A percentile compares a stretch with the other conserved stretches of the same genome.
These are phyloP conservation scores for Pyrenula massariospora DNA, from an alignment of 495 filamentous ascomycete species.

Conservation along the genomic window DNA sequence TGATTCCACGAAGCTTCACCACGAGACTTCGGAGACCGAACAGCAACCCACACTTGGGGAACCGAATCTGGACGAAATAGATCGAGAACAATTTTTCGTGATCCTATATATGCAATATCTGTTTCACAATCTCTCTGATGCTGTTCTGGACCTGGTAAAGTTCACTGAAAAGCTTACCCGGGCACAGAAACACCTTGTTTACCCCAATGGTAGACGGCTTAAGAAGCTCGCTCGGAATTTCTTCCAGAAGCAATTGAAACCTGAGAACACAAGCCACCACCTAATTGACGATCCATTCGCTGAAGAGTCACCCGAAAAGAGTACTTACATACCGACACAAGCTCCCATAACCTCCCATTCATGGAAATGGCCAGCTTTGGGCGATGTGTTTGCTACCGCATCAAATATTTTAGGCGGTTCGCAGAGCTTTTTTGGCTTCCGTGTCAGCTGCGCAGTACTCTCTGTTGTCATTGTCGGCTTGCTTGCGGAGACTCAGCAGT, in stretches of 20 bases:
- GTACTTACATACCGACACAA: conserved; percentile 5
- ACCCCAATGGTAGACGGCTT: background rate
- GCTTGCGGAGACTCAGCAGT: conserved; percentile 50
- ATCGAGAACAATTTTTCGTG: conserved; percentile 21
- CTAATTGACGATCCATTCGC: background rate
- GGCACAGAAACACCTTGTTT: background rate
- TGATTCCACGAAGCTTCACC: conserved; percentile 10
- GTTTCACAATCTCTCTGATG: conserved; percentile 19
- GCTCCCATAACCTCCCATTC: too few relatives aligned
- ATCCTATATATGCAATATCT: conserved; percentile 25
- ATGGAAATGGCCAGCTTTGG: background rate
- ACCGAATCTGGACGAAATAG: conserved; percentile 10
- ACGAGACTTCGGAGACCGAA: conserved; percentile 1
- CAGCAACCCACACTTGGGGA: conserved; percentile 1
- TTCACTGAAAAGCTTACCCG: conserved; percentile 42
- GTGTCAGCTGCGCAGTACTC: conserved; percentile 58
- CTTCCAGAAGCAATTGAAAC: conserved; percentile 9
- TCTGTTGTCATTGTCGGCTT: conserved; percentile 57
- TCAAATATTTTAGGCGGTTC: conserved; percentile 18
- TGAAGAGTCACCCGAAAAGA: background rate
- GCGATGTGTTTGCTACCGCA: conserved; percentile 3
- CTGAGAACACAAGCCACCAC: background rate
- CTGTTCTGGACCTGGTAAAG: conserved; percentile 36
- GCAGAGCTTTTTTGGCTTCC: conserved; percentile 47
- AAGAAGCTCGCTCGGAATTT: conserved; percentile 10